These are phyloP conservation scores for Quercus aquifolioides DNA, from an alignment of 306 rosid genomes.

Conservation along the genomic window DNA sequence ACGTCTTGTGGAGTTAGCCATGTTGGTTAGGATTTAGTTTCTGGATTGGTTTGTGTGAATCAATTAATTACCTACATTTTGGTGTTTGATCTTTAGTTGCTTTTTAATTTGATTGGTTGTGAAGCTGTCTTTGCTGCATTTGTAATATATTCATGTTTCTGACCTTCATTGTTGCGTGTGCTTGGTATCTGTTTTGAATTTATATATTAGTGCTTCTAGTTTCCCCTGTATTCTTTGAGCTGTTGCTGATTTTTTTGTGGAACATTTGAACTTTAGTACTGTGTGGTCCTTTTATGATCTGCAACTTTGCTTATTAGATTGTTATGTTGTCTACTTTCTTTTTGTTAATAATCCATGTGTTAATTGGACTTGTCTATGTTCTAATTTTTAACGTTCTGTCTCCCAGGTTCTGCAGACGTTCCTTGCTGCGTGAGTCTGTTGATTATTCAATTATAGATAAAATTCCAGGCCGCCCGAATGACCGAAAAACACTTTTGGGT, in stretches of 20 bases:
- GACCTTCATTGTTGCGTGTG: background rate
- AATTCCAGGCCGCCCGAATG: conserved; percentile 97
- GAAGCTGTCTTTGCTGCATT: background rate
- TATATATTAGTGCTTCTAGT: background rate
- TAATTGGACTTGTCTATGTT: background rate
- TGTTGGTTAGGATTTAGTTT: background rate
- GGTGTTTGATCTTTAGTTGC: background rate
- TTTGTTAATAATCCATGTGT: background rate
- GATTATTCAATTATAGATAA: conserved; percentile 80
- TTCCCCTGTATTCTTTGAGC: background rate
- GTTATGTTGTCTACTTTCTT: background rate
- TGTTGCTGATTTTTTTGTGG: background rate
- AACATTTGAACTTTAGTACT: conserved; percentile 1
- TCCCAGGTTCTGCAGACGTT: conserved; percentile 88
- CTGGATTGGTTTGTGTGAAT: background rate
- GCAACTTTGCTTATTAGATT: background rate
- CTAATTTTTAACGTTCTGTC: conserved; percentile 10
- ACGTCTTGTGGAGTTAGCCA: background rate
- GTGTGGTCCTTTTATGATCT: background rate
- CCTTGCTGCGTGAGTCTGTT: conserved; percentile 74
- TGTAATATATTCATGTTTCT: background rate
- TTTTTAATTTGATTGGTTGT: background rate
- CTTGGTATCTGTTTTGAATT: background rate
- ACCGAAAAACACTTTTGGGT: conserved; percentile 91
- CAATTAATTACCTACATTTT: background rate